A percentile compares a stretch with the other conserved stretches of the same genome.
Evolutionary conservation across 768 basidiomycete species (phyloP).

Genomic region (Pulveroboletus sp.): DNA sequence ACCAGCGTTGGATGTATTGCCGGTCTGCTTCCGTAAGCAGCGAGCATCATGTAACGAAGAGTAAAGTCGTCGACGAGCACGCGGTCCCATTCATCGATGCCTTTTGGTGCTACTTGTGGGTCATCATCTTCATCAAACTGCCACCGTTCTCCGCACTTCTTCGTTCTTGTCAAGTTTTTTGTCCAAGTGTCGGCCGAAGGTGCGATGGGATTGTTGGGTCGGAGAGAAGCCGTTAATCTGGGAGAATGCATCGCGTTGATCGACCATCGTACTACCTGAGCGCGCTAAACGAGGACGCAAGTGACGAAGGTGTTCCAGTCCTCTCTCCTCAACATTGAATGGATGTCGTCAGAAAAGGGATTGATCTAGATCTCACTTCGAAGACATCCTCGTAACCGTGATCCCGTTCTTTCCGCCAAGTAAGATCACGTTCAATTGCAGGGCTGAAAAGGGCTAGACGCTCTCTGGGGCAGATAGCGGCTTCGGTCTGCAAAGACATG

Average conservation of each 20-base stretch:
- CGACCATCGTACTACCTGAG: conserved; percentile 72
- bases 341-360: no score
- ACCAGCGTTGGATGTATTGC: conserved; percentile 42
- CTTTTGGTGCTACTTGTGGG: conserved; percentile 51
- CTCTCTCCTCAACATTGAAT: conserved; percentile 23
- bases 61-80: conserved; percentile 70
- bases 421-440: conserved; percentile 57
- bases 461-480: conserved; percentile 60
- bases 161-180: conserved; percentile 29
- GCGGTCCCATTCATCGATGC: conserved; percentile 65
- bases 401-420: conserved; percentile 67
- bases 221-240: conserved; percentile 23
- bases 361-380: conserved; percentile 51
- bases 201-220: conserved; percentile 1
- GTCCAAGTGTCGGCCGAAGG: conserved; percentile 27
- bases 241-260: conserved; percentile 51
- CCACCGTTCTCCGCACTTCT: conserved; percentile 56
- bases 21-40: conserved; percentile 55
- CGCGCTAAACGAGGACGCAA: conserved; percentile 78
- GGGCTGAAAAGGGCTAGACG: conserved; percentile 52
- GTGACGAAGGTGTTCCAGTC: conserved; percentile 21
- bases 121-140: conserved; percentile 63
- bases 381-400: conserved; percentile 83
- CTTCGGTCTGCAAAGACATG: conserved; percentile 42
- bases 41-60: conserved; percentile 50